phyloP scores from a whole-genome alignment of 2,329 filamentous ascomycete genomes.

The Hypoxylon sp. region DNA sequence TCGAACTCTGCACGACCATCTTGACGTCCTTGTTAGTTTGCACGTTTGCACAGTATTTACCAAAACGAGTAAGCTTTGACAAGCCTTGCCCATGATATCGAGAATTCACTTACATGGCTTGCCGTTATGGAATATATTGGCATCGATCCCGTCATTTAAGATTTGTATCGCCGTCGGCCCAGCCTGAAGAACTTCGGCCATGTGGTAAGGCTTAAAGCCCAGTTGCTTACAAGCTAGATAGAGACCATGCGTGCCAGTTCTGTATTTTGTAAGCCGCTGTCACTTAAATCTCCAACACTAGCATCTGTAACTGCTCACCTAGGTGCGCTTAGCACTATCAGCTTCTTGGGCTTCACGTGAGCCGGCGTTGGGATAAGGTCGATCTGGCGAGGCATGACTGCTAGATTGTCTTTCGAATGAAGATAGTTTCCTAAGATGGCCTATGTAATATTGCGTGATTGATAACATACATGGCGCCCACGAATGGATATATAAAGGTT shows the following conservation, averaged over 20 bases:
- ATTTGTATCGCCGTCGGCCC: conserved; percentile 49
- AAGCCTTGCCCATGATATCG: background rate
- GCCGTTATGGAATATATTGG: conserved; percentile 49
- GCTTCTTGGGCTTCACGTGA: conserved; percentile 53
- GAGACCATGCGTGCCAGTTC: conserved; percentile 56
- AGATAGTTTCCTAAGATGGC: conserved; percentile 21
- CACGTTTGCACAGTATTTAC: background rate
- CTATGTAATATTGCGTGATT: conserved; percentile 40
- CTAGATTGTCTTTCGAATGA: conserved; percentile 31
- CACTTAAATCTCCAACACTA: background rate
- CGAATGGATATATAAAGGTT: conserved; percentile 37
- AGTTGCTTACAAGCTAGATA: conserved; percentile 55
- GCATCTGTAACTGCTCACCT: conserved; percentile 48
- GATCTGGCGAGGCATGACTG: conserved; percentile 55
- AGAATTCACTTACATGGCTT: conserved; percentile 51
- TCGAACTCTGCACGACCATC: conserved; percentile 57
- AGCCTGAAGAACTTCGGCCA: conserved; percentile 51
- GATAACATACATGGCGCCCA: conserved; percentile 9
- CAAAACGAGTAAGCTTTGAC: background rate
- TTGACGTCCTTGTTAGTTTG: conserved; percentile 27
- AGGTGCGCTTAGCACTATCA: conserved; percentile 58
- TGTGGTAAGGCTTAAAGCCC: conserved; percentile 58
- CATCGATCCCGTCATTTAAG: conserved; percentile 52
- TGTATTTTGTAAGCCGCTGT: conserved; percentile 37
- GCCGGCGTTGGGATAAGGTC: conserved; percentile 55